Base-by-base conservation (phyloP, 257 asterid genomes). In the Capsicum pubescens region DNA sequence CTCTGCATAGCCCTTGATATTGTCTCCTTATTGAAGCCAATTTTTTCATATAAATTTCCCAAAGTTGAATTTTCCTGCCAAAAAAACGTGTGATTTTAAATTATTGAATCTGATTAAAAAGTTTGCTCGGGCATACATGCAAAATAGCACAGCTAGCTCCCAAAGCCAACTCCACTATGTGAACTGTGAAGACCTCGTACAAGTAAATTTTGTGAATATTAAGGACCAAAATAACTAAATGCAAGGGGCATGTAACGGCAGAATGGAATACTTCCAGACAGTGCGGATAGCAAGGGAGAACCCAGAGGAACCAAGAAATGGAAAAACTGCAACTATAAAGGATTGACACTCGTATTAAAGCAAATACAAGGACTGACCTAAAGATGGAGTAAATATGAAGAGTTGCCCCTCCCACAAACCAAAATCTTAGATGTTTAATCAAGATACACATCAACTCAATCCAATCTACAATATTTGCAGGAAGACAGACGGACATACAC, bases 1-100 rank as follows among this genome's bases (percentile, higher is more conserved):
- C 91, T 96, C 98, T 3, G 98, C 98, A 86, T 86, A 96, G 85
- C 99, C 87, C 94, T 93, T 26, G 98, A 96, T 86, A 96, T 93
- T 82, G 93, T 88, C 90, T 96, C 99, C 91, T 92, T 96, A 82
- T 93, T 96, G 89, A 93, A 96, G 83, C 99, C 99, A 84, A 94
- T 90, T 84, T 67, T 94, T 86, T 96, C 99, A 84, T 96, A 96
- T 76, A 96, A 88, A 61, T 79, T 93, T 86, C 91, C 98, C 90
- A 96, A 96, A 85, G 90, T 93, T 96, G 86, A 96, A 94, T 89
- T 94, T 96, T 72, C 98, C 99, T 96, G 88, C 83, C 88, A 82
- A 88, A 82, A 88, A 89, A 80, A 54, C 48, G 14, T 14, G 82
- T 32, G 55, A 4, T 10, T 77, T 76, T 54, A 54, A 77, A 35